phyloP scores from a whole-genome alignment of 352 stramenopile species.

The Phytophthora cryptogea region DNA sequence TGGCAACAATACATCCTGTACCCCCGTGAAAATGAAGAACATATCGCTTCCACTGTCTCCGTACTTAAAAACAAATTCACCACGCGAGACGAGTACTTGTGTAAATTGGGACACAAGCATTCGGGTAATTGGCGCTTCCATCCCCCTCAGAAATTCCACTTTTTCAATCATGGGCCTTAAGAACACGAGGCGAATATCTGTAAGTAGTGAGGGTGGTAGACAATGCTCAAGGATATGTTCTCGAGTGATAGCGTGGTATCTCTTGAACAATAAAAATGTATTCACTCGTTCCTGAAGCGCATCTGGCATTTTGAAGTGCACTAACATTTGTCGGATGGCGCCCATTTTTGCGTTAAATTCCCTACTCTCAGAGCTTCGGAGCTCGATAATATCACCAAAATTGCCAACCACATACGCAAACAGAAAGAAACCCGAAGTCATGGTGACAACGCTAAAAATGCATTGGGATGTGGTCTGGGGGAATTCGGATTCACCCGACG shows the following conservation, averaged over 20 bases:
- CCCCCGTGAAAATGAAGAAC: constrained; percentile 73
- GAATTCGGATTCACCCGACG: constrained; percentile 51
- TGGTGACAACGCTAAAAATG: constrained; percentile 59
- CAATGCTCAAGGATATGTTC: constrained; percentile 63
- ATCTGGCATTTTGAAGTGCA: constrained; percentile 55
- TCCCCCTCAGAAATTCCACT: constrained; percentile 63
- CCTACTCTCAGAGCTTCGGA: constrained; percentile 63
- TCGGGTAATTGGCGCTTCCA: constrained; percentile 59
- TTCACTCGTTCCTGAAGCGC: constrained; percentile 56
- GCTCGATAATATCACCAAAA: constrained; percentile 64
- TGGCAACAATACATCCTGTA: constrained; percentile 53
- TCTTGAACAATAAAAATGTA: constrained; percentile 69
- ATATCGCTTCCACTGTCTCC: constrained; percentile 68
- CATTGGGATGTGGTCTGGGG: constrained; percentile 52
- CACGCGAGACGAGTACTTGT: constrained; percentile 56
- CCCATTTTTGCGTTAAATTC: constrained; percentile 66
- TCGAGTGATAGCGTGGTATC: constrained; percentile 73
- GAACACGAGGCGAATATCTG: constrained; percentile 69
- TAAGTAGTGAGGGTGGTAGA: constrained; percentile 68
- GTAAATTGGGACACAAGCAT: constrained; percentile 76
- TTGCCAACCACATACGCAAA: constrained; percentile 83
- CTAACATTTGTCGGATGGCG: constrained; percentile 56
- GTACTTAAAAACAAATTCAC: constrained; percentile 61
- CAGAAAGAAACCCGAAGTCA: constrained; percentile 72
- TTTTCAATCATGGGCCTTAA: constrained; percentile 74